Percentiles rank a stretch among this genome's conserved stretches.
These are phyloP conservation scores for Suillus subluteus DNA, from an alignment of 768 basidiomycete species.

Conservation along the genomic window DNA sequence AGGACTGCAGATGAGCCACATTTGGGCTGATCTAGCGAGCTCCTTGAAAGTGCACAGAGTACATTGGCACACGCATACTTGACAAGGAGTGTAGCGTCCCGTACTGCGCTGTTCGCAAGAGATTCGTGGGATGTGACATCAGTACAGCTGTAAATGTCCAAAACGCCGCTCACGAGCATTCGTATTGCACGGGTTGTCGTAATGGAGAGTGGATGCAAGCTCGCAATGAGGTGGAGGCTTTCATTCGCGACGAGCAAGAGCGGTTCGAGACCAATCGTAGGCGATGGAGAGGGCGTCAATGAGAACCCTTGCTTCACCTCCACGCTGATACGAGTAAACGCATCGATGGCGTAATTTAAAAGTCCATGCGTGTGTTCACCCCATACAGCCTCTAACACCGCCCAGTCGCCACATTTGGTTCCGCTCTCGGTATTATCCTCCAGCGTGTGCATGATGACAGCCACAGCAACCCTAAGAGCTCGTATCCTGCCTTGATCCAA, in stretches of 20 bases:
- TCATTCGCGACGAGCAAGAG: constrained; percentile 60
- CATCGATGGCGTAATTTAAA: constrained; percentile 56
- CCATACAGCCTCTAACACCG: constrained; percentile 62
- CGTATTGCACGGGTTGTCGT: constrained; percentile 56
- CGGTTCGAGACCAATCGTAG: constrained; percentile 48
- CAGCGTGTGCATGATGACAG: constrained; percentile 57
- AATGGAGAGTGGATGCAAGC: constrained; percentile 49
- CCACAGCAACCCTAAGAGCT: constrained; percentile 65
- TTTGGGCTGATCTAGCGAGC: constrained; percentile 34
- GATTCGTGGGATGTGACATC: constrained; percentile 41
- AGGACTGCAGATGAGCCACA: constrained; percentile 56
- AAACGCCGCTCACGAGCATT: constrained; percentile 44
- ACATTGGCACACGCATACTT: constrained; percentile 56
- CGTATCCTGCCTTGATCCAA: constrained; percentile 53
- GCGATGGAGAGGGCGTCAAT: constrained; percentile 39
- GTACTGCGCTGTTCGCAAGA: neutral
- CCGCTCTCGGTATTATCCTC: constrained; percentile 41
- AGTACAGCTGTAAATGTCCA: constrained; percentile 60
- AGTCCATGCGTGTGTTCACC: constrained; percentile 60
- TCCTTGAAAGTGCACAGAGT: constrained; percentile 43
- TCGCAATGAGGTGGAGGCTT: constrained; percentile 52
- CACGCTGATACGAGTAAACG: constrained; percentile 49
- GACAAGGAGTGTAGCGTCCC: constrained; percentile 45
- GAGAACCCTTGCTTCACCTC: constrained; percentile 61
- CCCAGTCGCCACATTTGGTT: constrained; percentile 48